Evolutionary conservation across 2,329 filamentous ascomycete species (phyloP).

Genomic region (Xenoacremonium recifei): DNA sequence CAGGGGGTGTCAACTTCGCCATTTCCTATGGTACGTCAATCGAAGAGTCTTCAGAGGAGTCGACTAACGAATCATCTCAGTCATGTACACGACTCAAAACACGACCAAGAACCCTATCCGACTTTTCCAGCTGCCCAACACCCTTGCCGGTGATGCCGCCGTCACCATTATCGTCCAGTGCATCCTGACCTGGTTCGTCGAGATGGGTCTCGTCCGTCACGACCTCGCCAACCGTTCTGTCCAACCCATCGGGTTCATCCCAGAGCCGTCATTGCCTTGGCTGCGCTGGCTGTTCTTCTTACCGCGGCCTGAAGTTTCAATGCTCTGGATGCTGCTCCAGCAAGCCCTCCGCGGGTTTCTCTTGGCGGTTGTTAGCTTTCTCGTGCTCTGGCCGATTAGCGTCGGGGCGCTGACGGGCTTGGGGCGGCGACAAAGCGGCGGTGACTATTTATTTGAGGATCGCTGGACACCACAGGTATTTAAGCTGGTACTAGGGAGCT

Average conservation of each 20-base stretch:
- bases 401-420: slow-evolving; percentile 42
- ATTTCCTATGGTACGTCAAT: slow-evolving; percentile 43
- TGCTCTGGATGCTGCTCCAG: slow-evolving; percentile 22
- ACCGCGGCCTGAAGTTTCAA: not conserved
- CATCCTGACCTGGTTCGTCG: slow-evolving; percentile 51
- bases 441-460: slow-evolving; percentile 43
- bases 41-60: not conserved
- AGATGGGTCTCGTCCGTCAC: slow-evolving; percentile 45
- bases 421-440: slow-evolving; percentile 33
- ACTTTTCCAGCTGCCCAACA: slow-evolving; percentile 50
- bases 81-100: slow-evolving; percentile 45
- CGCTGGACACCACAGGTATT: slow-evolving; percentile 49
- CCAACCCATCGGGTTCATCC: slow-evolving; percentile 45
- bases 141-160: slow-evolving; percentile 46
- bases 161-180: slow-evolving; percentile 52
- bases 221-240: slow-evolving; percentile 45
- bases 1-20: slow-evolving; percentile 51
- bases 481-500: slow-evolving; percentile 47
- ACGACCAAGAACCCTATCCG: slow-evolving; percentile 37
- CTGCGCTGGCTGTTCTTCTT: slow-evolving; percentile 38
- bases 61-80: slow-evolving; percentile 24
- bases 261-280: slow-evolving; percentile 31
- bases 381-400: slow-evolving; percentile 41
- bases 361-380: slow-evolving; percentile 35
- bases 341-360: slow-evolving; percentile 26